Evolutionary conservation across 2,329 filamentous ascomycete genomes (phyloP).

Genomic region (Botryosphaeria dothidea): DNA sequence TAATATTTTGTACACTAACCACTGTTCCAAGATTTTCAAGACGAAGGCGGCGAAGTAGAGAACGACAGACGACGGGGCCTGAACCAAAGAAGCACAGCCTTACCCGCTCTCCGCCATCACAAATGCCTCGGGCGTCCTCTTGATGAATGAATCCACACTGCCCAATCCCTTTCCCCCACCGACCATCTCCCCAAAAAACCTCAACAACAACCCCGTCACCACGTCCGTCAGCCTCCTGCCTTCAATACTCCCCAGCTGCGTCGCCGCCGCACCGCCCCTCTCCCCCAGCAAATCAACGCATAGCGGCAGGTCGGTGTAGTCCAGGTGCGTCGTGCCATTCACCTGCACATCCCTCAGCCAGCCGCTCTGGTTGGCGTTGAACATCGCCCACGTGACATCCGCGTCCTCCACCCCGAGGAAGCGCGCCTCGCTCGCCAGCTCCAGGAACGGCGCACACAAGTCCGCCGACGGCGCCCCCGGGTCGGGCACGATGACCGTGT

Average conservation of each 20-base stretch:
- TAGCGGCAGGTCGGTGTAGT: conserved; percentile 27
- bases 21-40: no score
- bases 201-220: background rate
- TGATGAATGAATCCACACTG: background rate
- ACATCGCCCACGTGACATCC: conserved; percentile 26
- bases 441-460: conserved; percentile 25
- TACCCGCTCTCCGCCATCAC: background rate
- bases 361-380: conserved; percentile 26
- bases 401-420: conserved; percentile 2
- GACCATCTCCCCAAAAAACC: background rate
- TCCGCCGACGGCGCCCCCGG: conserved; percentile 12
- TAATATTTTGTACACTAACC: no score
- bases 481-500: background rate
- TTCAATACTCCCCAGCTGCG: background rate
- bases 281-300: conserved; percentile 28
- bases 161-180: background rate
- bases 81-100: no score
- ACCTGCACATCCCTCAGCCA: conserved; percentile 30
- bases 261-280: conserved; percentile 20
- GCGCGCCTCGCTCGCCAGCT: conserved; percentile 24
- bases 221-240: background rate
- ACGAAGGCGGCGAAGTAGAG: no score
- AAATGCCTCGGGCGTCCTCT: background rate
- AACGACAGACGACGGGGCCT: no score
- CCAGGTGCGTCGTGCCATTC: conserved; percentile 25